Base-by-base conservation (phyloP, 2,329 filamentous ascomycete species). In the Xylariaceae sp. region DNA sequence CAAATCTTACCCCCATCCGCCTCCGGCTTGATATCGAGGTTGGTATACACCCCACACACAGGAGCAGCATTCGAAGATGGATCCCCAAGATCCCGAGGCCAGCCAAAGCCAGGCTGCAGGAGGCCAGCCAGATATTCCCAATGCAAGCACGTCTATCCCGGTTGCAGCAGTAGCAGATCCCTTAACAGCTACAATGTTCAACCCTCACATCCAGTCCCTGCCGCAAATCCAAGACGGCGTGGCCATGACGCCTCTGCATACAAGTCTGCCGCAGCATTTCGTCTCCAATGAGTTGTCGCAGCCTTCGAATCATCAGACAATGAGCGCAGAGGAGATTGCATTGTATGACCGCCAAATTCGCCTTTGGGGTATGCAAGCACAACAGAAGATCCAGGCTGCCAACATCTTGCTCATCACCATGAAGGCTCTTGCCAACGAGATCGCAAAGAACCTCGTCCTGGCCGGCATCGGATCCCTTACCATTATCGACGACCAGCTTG, bases 281-380 rank as follows among this genome's bases (percentile, higher is more conserved):
- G 37, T 31, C 34, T 36, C 46, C 3, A 38, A 17, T 14, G 30
- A 33, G 18, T 7, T 11, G 21, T 34, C 24, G 12, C 51, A 50
- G 15, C 29, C 38, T 30, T 32, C 44, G 8, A 57, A 55, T 33
- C 48, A 50, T 19, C 53, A 48, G 36, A 33, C 40, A 11, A 62
- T 64, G 44, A 64, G 57, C 46, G 59, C 62, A 48, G 92, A 97
- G 64, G 92, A 98, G 60, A 94, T 97, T 56, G 92, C 90, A 11
- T 79, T 97, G 5, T 98, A 98, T 61, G 92, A 98, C 66, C 83
- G 92, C 34, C 92, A 98, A 62, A 96, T 98, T 56, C 84, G 92
- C 38, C 80, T 98, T 19, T 98, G 92, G 92, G 92, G 92, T 30
- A 86, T 97, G 57, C 82, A 92, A 55, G 92, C 92, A 5, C 92